phyloP scores from a whole-genome alignment of 495 filamentous ascomycete species.

The Aspergillus diversus region DNA sequence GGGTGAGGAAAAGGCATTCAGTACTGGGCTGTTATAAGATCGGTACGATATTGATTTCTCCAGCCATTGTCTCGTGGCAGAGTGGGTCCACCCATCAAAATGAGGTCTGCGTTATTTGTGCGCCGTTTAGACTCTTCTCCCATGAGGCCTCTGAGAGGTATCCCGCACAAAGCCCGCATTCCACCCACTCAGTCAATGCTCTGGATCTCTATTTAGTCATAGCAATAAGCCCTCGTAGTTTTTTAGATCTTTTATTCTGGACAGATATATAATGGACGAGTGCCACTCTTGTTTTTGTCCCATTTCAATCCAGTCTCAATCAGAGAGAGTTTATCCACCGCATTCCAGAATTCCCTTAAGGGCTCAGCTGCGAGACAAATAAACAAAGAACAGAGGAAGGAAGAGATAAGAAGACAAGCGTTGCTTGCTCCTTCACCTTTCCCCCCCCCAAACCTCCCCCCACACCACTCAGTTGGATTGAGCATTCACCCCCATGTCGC shows the following conservation, averaged over 20 bases:
- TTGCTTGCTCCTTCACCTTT: not conserved
- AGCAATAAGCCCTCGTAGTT: not conserved
- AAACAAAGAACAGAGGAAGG: not conserved
- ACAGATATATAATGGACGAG: not conserved
- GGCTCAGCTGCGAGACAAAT: not conserved
- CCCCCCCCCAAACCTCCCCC: not conserved
- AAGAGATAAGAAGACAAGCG: not conserved
- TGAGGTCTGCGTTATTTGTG: slow-evolving; percentile 50
- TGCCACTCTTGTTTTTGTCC: not conserved
- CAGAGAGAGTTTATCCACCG: not conserved
- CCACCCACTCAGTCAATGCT: slow-evolving; percentile 5
- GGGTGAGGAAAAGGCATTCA: too few relatives aligned
- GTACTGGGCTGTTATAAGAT: too few relatives aligned
- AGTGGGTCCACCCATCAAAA: not conserved
- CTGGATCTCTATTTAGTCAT: slow-evolving; percentile 11
- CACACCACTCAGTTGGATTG: not conserved
- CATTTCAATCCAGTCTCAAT: not conserved
- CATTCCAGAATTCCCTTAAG: not conserved
- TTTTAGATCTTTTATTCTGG: not conserved
- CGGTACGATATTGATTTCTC: too few relatives aligned
- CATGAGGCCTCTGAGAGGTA: slow-evolving; percentile 3
- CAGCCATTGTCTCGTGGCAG: too few relatives aligned
- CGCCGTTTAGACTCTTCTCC: slow-evolving; percentile 31
- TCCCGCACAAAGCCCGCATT: slow-evolving; percentile 47
- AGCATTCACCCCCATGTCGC: slow-evolving; percentile 20